Evolutionary conservation across 768 basidiomycete species (phyloP).

Genomic region (Lactarius sp.): DNA sequence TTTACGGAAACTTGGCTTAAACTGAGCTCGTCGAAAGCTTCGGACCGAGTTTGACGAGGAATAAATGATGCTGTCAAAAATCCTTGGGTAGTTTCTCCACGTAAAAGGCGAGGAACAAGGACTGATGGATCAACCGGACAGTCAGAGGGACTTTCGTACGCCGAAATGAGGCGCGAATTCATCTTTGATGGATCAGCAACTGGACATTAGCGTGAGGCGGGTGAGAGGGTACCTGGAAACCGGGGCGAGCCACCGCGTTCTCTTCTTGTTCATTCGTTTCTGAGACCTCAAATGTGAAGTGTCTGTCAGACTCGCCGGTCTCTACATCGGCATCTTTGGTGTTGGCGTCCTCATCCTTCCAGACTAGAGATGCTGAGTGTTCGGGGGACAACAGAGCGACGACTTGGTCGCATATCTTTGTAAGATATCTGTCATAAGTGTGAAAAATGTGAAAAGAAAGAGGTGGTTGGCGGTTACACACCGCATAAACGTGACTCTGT

Average conservation of each 20-base stretch:
- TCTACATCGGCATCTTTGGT: conserved; percentile 33
- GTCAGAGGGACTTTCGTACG: background rate
- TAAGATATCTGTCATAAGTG: conserved; percentile 2
- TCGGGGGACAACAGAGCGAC: conserved; percentile 46
- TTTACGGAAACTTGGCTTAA: background rate
- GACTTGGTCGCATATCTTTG: conserved; percentile 46
- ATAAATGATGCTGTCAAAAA: conserved; percentile 2
- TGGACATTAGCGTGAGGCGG: background rate
- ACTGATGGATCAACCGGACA: background rate
- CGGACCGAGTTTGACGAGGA: background rate
- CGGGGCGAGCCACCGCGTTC: conserved; percentile 38
- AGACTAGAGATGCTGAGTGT: conserved; percentile 43
- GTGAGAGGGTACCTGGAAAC: conserved; percentile 40
- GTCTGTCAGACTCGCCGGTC: conserved; percentile 41
- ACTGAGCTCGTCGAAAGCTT: accelerated
- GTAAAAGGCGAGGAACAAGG: conserved; percentile 4
- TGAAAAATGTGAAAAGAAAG: background rate
- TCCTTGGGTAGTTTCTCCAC: conserved; percentile 26
- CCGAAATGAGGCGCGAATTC: background rate
- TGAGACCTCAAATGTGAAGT: conserved; percentile 50
- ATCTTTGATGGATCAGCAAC: background rate
- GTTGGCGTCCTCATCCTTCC: conserved; percentile 34
- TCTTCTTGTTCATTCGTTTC: conserved; percentile 56
- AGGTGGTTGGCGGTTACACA: conserved; percentile 25
- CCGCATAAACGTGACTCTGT: conserved; percentile 62